Evolutionary conservation across 495 filamentous ascomycete species (phyloP).

Genomic region (Aspergillus egyptiacus): DNA sequence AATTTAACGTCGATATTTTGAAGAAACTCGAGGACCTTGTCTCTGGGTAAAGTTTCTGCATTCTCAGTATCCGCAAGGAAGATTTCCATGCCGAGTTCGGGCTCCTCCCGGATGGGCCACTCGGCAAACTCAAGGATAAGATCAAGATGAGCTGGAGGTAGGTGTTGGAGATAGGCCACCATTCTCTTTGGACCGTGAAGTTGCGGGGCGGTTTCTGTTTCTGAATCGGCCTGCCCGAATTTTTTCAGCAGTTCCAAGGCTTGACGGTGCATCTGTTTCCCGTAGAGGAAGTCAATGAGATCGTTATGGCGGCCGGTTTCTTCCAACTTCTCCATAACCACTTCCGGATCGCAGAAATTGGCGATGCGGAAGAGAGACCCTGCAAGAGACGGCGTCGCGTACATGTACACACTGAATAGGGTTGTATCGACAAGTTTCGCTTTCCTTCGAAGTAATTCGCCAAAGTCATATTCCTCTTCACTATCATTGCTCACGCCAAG

Average conservation of each 20-base stretch:
- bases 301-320: conserved; percentile 88
- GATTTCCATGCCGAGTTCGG: conserved; percentile 84
- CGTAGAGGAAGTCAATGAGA: conserved; percentile 92
- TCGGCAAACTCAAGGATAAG: conserved; percentile 85
- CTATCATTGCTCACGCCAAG: conserved; percentile 41
- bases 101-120: conserved; percentile 73
- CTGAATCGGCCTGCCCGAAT: conserved; percentile 70
- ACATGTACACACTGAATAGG: conserved; percentile 90
- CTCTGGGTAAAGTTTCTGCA: conserved; percentile 79
- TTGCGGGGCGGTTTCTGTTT: conserved; percentile 44
- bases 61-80: conserved; percentile 94
- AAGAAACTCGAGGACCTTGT: conserved; percentile 69
- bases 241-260: conserved; percentile 76
- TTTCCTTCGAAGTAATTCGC: conserved; percentile 61
- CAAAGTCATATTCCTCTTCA: conserved; percentile 57
- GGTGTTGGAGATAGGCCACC: conserved; percentile 80
- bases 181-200: conserved; percentile 81
- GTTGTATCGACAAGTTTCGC: conserved; percentile 87
- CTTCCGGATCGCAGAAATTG: conserved; percentile 94
- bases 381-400: conserved; percentile 73
- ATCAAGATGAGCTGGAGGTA: conserved; percentile 83
- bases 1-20: conserved; percentile 59
- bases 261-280: conserved; percentile 86
- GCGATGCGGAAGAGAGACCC: conserved; percentile 89
- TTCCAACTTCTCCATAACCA: conserved; percentile 87